These are phyloP conservation scores for Chimonanthus salicifolius DNA, from an alignment of 164 flowering plant genomes.

Conservation along the genomic window DNA sequence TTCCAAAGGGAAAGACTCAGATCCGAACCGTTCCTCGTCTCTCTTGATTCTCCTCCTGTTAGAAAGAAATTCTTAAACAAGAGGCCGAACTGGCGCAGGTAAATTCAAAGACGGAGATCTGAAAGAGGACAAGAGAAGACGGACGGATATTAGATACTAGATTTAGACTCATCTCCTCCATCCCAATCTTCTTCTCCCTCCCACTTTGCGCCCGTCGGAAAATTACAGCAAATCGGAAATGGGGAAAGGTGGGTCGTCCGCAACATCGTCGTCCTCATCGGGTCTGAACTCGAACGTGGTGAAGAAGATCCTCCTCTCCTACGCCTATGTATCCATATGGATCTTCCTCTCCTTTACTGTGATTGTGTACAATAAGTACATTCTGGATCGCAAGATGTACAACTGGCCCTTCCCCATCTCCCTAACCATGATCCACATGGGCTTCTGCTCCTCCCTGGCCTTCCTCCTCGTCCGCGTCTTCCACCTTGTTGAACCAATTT, in stretches of 20 bases:
- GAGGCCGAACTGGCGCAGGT: no score
- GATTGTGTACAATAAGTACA: slow-evolving; percentile 52
- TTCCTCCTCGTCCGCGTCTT: slow-evolving; percentile 34
- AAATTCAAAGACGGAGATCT: no score
- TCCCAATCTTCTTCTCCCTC: no score
- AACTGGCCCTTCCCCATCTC: slow-evolving; percentile 46
- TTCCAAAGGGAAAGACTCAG: no score
- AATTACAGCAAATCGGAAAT: slow-evolving; percentile 5
- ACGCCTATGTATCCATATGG: slow-evolving; percentile 40
- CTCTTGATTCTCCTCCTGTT: no score
- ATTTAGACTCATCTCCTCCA: no score
- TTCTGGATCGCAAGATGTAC: slow-evolving; percentile 45
- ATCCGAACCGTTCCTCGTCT: no score
- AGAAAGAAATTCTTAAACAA: no score
- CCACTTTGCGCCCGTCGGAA: no score
- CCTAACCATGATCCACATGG: slow-evolving; percentile 47
- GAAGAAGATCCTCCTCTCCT: slow-evolving; percentile 37
- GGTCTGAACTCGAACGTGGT: slow-evolving; percentile 23
- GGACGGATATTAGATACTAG: no score
- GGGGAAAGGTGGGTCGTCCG: slow-evolving; percentile 35
- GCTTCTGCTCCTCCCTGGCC: slow-evolving; percentile 39
- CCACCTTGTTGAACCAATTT: slow-evolving; percentile 32
- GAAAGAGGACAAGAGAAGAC: no score
- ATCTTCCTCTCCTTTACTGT: slow-evolving; percentile 47
- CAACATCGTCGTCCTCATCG: neutral